A percentile compares a stretch with the other conserved stretches of the same genome.
Evolutionary conservation across 1,284 basidiomycete species (phyloP).

Genomic region (Sanghuangporus baumii): DNA sequence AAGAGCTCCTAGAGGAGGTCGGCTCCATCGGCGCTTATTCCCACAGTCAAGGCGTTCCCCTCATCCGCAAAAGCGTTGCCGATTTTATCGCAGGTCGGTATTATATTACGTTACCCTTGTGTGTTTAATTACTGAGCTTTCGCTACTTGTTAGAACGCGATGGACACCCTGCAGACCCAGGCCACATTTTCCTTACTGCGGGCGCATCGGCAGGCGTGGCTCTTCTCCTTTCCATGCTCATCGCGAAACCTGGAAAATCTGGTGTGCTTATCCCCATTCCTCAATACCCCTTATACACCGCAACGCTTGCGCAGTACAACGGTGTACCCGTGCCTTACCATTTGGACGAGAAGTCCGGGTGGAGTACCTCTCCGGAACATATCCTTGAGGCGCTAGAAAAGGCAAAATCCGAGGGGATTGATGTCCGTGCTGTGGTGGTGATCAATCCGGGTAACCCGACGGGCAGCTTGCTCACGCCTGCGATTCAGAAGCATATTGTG

Average conservation of each 20-base stretch:
- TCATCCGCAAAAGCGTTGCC: conserved; percentile 86
- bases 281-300: conserved; percentile 97
- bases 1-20: conserved; percentile 78
- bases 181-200: conserved; percentile 89
- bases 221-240: conserved; percentile 80
- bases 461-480: conserved; percentile 70
- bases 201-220: conserved; percentile 93
- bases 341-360: conserved; percentile 77
- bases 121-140: neutral
- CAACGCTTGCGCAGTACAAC: conserved; percentile 81
- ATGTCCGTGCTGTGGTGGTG: conserved; percentile 80
- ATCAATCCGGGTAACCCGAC: conserved; percentile 98
- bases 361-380: conserved; percentile 77
- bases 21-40: conserved; percentile 96
- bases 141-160: conserved; percentile 63
- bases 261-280: conserved; percentile 95
- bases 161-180: conserved; percentile 79
- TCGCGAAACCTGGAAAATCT: conserved; percentile 52
- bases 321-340: conserved; percentile 87
- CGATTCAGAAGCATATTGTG: conserved; percentile 72
- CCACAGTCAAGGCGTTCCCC: conserved; percentile 89
- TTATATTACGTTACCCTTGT: neutral
- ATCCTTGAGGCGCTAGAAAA: conserved; percentile 68
- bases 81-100: conserved; percentile 79
- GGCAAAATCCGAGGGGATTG: conserved; percentile 58